Percentiles rank a stretch among this genome's conserved stretches.
Conservation (phyloP, 495 filamentous ascomycete genomes). For the Xylaria curta region DNA sequence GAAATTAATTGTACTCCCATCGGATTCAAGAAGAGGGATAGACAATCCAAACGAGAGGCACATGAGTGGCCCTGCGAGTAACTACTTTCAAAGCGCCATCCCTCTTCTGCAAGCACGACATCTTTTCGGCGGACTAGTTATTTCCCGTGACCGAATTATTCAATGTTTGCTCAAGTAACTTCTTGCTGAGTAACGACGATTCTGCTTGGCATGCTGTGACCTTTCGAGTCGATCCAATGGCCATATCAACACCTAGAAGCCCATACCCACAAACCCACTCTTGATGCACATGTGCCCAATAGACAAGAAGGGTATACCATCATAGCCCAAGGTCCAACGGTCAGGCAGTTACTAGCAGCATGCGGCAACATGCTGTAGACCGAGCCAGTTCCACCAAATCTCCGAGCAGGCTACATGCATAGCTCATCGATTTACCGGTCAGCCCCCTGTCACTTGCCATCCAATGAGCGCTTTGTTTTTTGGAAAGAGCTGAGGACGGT, state of each 20-base stretch:
- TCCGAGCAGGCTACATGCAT: conserved; percentile 40
- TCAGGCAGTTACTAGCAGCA: conserved; percentile 12
- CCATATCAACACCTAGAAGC: background rate
- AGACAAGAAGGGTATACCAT: background rate
- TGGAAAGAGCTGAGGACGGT: background rate
- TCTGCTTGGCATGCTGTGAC: background rate
- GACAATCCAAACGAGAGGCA: background rate
- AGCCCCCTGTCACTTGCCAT: background rate
- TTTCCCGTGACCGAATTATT: conserved; percentile 3
- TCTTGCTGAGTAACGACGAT: conserved; percentile 4
- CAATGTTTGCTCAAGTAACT: background rate
- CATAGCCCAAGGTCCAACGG: conserved; percentile 17
- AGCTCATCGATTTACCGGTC: conserved; percentile 19
- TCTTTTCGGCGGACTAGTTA: background rate
- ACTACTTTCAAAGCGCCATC: background rate
- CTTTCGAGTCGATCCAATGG: background rate
- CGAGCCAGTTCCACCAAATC: conserved; percentile 37
- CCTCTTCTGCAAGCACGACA: background rate
- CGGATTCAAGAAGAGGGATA: background rate
- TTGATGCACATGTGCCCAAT: conserved; percentile 15
- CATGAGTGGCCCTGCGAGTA: background rate
- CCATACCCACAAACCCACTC: background rate
- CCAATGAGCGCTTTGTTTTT: background rate
- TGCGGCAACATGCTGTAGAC: conserved; percentile 32
- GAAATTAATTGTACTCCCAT: background rate